Base-by-base conservation (phyloP, 2,329 filamentous ascomycete species). In the Xylariaceae sp. region DNA sequence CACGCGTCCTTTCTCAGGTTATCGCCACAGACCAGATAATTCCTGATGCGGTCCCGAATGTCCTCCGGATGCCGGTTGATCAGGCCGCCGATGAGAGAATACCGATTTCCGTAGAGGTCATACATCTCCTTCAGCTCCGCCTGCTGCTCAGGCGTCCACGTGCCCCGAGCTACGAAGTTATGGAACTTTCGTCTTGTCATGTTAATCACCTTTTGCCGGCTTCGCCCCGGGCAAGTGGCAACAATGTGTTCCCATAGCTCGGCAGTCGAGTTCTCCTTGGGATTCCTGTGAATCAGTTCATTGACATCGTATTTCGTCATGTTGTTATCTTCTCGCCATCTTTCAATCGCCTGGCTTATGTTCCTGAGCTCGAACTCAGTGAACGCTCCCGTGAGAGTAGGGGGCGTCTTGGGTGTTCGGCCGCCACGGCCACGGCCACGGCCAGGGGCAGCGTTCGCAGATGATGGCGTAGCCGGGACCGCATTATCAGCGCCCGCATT, bases 1-100 rank as follows among this genome's bases (percentile, higher is more conserved):
- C 85, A 88, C 1, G 63, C 59, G 23, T 74, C 71, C 29, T 66
- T 71, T 21, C 68, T 68, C 40, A 67, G 64, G 0, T 67, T 69
- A 5, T 72, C 66, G 14, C 73, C 73, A 38, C 76, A 80, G 31
- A 80, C 63, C 15, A 84, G 62, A 51, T 83, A 79, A 51, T 86
- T 83, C 27, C 79, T 71, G 67, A 81, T 85, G 3, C 83, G 77
- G 56, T 87, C 83, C 35, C 82, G 74, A 36, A 81, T 70, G 54
- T 87, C 82, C 43, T 78, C 74, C 0, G 74, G 68, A 27, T 78
- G 73, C 5, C 85, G 78, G 45, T 79, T 79, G 47, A 85, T 71
- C 15, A 75, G 48, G n/a, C 68, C 64, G 0, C 71, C 76, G 47
- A 88, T 83, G 18, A 68, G 49, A 9, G 70, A 69, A 79, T 83